phyloP scores from a whole-genome alignment of 2,329 filamentous ascomycete species.

The Hypoxylon sp. region DNA sequence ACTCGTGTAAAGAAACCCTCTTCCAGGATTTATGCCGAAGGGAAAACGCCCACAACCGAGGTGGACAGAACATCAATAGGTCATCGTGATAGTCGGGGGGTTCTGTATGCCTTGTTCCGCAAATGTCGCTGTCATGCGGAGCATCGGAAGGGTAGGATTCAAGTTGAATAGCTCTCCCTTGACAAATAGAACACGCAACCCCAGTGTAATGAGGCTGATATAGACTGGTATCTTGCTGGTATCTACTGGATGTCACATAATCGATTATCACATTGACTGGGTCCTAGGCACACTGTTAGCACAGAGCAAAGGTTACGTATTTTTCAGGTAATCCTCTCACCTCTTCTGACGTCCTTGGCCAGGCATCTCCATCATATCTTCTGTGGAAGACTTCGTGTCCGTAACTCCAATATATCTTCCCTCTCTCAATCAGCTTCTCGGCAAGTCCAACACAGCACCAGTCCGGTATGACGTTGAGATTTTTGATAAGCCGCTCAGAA shows the following conservation, averaged over 20 bases:
- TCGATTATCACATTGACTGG: conserved; percentile 39
- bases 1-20: conserved; percentile 22
- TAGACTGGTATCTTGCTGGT: not conserved
- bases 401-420: conserved; percentile 1
- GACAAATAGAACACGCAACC: conserved; percentile 29
- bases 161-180: conserved; percentile 30
- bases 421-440: not conserved
- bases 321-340: not conserved
- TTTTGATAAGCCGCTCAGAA: conserved; percentile 30
- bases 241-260: conserved; percentile 40
- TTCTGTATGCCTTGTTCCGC: conserved; percentile 8
- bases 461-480: conserved; percentile 34
- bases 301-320: not conserved
- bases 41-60: conserved; percentile 42
- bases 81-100: not conserved
- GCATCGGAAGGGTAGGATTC: conserved; percentile 21
- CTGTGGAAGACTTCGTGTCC: not conserved
- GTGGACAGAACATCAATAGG: conserved; percentile 37
- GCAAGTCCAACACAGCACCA: conserved; percentile 20
- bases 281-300: conserved; percentile 24
- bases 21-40: conserved; percentile 42
- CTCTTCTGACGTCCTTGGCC: conserved; percentile 12
- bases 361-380: conserved; percentile 10
- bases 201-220: not conserved
- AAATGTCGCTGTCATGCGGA: conserved; percentile 29